These are phyloP conservation scores for Litchi chinensis DNA, from an alignment of 345 rosid species.

Conservation along the genomic window DNA sequence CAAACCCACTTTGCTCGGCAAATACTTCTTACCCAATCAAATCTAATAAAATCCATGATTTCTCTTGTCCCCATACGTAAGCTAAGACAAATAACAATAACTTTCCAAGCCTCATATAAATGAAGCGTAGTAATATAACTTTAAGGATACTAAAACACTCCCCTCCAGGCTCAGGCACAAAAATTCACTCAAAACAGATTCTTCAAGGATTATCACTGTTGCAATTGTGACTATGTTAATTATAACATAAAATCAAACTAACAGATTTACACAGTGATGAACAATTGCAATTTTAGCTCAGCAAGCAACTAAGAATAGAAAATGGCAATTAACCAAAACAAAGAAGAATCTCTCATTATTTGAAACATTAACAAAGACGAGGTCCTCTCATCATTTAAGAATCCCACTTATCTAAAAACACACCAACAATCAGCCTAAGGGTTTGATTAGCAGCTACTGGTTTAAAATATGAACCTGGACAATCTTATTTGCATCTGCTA, in stretches of 20 bases:
- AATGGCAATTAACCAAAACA: not conserved
- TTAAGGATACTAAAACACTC: not conserved
- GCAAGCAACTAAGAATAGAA: not conserved
- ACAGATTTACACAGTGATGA: not conserved
- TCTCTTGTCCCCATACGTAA: not conserved
- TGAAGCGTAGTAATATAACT: not conserved
- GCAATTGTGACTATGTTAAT: not conserved
- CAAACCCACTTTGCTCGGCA: not conserved
- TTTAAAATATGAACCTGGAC: slow-evolving; percentile 47
- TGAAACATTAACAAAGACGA: not conserved
- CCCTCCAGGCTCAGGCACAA: not conserved
- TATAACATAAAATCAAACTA: not conserved
- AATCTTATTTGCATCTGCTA: slow-evolving; percentile 44
- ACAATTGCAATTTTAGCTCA: not conserved
- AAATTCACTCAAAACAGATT: not conserved
- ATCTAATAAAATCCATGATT: not conserved
- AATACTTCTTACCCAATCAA: not conserved
- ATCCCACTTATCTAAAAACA: not conserved
- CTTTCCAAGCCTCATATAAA: not conserved
- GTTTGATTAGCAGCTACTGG: not conserved
- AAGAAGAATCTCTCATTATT: slow-evolving; percentile 1
- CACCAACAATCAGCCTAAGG: not conserved
- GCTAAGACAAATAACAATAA: not conserved
- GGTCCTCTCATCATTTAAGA: not conserved
- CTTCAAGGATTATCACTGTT: not conserved